Base-by-base conservation (phyloP, 805 yeast species). In the Metschnikowia matae region DNA sequence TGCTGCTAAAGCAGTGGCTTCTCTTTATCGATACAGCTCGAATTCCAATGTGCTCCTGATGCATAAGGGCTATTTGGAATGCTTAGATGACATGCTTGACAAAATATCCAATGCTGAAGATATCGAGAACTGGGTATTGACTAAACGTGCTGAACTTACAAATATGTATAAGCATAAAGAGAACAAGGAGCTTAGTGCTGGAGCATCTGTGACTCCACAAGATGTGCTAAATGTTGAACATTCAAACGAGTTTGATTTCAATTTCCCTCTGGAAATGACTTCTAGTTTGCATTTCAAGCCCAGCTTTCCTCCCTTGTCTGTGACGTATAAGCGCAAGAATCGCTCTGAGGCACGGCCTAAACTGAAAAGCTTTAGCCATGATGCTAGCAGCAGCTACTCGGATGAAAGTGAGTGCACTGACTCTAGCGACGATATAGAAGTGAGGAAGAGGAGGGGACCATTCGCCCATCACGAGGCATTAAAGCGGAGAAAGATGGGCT, bases 1-100 rank as follows among this genome's bases (percentile, higher is more conserved):
- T 40, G 77, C 78, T 29, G 78, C 78, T 38, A 67, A 64, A 45
- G 67, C 75, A 2, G 76, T 73, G 40, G 75, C 77, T 3, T 58
- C 84, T 13, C 69, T 85, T 29, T 86, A 85, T 57, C 67, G 88
- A 44, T 64, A 83, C 4, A 79, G 88, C 7, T 82, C 79, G 54
- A 75, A 77, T 44, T 74, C 82, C 44, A 76, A 70, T 40, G 64
- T 77, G 4, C 57, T 81, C 23, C 60, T 78, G 8, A 74, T 72
- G 46, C 74, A 78, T 46, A 76, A 75, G 50, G 91, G 91, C 0
- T 85, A 85, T 58, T 59, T 83, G 40, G 80, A 79, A 32, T 83
- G 87, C 57, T 53, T 85, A 2, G 79, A 83, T 52, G 89, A 85
- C 53, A 55, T 84, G 21, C 58, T 80, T 6, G 66, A 64, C 14